Evolutionary conservation across 352 stramenopile genomes (phyloP), one percentile per base, ranked within the genome.

Genomic region (Phytopythium litorale): DNA sequence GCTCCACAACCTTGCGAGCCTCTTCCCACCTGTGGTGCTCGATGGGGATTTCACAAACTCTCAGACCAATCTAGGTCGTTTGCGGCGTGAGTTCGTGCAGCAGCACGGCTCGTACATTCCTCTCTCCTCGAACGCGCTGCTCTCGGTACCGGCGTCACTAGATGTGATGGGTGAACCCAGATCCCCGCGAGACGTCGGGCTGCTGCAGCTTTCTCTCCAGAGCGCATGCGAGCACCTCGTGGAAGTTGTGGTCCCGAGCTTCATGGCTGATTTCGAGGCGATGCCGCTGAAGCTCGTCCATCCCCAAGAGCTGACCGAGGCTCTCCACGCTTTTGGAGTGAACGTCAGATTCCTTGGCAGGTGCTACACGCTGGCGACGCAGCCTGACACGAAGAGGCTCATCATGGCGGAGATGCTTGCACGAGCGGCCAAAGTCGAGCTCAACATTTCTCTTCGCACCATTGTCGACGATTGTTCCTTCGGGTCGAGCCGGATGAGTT

Each of bases 381-480:
- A 70, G 4, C 73, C 78, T n/a, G 73, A 90, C 56, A 60, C 74
- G 30, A 77, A 72, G 28, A 70, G 70, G 19, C 49, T 77, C 2
- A 72, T 92, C 28, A 54, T 89, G 7, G 66, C 64, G 0, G 81
- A 91, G 43, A 89, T 91, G 74, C 40, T 92, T 15, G 81, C 78
- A 28, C 72, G 83, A 19, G 74, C 76, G 0, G 80, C 74, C 66
- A 91, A 92, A 61, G 58, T 72, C 13, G 75, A 86, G n/a, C 52
- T 89, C 0, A 65, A 67, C 23, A 64, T 50, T 3, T 73, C 72
- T 25, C 57, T 89, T 1, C 70, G 76, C n/a, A 32, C 42, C 1
- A 58, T 83, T 33, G 64, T 79, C 9, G 55, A 56, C 4, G 64
- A 84, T 9, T n/a, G 40, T 16, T 57, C 53, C 21, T 48, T 53